A percentile compares a stretch with the other conserved stretches of the same genome.
Evolutionary conservation across 495 filamentous ascomycete species (phyloP).

Genomic region (Cairneyella variabilis): DNA sequence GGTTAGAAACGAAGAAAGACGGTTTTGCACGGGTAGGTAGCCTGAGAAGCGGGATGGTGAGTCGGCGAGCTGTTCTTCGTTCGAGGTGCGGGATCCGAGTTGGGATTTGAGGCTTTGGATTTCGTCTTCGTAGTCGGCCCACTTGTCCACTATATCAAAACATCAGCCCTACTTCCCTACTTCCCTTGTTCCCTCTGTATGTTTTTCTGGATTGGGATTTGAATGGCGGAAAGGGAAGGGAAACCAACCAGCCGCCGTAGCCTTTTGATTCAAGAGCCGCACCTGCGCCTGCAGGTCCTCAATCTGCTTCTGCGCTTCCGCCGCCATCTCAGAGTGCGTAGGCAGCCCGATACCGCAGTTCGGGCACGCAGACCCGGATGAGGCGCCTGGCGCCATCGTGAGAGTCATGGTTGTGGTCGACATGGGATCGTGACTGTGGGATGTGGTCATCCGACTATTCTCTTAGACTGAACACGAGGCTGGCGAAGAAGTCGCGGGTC

Average conservation of each 20-base stretch:
- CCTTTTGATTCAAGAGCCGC: constrained; percentile 67
- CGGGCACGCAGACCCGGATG: constrained; percentile 10
- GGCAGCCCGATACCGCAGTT: constrained; percentile 25
- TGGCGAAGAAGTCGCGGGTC: no score
- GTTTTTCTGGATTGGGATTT: neutral
- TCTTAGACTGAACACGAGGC: no score
- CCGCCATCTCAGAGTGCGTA: constrained; percentile 13
- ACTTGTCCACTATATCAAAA: constrained; percentile 62
- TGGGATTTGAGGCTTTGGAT: constrained; percentile 37
- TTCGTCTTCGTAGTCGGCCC: constrained; percentile 95
- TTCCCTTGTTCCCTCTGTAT: neutral
- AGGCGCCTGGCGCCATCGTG: constrained; percentile 13
- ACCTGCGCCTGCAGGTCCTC: constrained; percentile 81
- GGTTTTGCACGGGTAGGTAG: constrained; percentile 29
- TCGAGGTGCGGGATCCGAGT: constrained; percentile 22
- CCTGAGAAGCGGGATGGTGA: neutral
- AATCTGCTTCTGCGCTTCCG: constrained; percentile 63
- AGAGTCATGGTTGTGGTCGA: constrained; percentile 27
- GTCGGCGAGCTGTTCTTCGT: neutral
- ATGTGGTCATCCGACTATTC: no score
- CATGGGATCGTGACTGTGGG: no score
- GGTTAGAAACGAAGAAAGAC: constrained; percentile 65
- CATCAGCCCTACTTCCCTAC: no score
- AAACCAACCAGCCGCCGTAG: constrained; percentile 66
- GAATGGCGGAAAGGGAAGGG: neutral